Evolutionary conservation across 148 eudicot species (phyloP), one percentile per base, ranked within the genome.

Genomic region (Cornus kousa): DNA sequence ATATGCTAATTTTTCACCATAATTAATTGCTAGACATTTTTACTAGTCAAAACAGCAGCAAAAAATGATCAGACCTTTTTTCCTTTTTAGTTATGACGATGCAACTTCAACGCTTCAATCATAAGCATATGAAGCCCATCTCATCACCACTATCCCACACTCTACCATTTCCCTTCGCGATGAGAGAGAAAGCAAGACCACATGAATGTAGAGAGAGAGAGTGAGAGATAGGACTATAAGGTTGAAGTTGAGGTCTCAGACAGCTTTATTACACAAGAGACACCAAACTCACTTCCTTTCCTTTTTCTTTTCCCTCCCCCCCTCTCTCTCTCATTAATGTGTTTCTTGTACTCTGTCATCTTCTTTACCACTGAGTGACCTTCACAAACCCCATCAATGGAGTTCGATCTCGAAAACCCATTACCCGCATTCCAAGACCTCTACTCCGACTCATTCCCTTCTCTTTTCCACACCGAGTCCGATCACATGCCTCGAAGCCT

Each of bases 321-420:
- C 70, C 74, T 70, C 62, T 74, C 28, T 70, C 48, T 67, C 64
- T 74, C 28, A 28, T 28, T 28, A 28, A 43, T 28, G 19, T 23
- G 71, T 66, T 76, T 76, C 55, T 12, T 53, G 17, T 16, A 53
- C 59, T 53, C 59, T 53, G 19, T 13, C 17, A 3, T 53, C 59
- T 11, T 53, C 59, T 53, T 16, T 16, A 53, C 17, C 19, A 78
- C 86, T 87, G 66, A 62, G 24, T 22, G 5, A n/a, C 20, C 74
- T 46, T 23, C 53, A 12, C 68, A n/a, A 9, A 28, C 48, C 16
- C 24, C 81, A 66, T 67, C 87, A 67, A 84, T 87, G 87, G 88
- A 83, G 83, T 82, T 89, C 59, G 87, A 87, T 79, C 86, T 89
- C 12, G 89, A 87, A 68, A 79, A 89, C 74, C 92, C 92, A 68